phyloP scores from a whole-genome alignment of 1,139 yeast species.

The Pichia sp. region DNA sequence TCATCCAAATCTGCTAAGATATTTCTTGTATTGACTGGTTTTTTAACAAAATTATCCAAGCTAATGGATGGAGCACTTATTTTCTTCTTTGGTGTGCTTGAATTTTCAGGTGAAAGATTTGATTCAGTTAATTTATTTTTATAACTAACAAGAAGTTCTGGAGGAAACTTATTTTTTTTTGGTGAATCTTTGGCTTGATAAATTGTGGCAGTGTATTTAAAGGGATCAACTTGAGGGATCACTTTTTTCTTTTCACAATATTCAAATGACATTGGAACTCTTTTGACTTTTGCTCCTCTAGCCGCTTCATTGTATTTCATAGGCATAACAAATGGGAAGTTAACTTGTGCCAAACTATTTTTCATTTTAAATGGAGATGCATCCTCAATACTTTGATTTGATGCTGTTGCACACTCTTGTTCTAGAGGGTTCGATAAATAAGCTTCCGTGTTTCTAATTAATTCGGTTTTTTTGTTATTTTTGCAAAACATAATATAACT shows the following conservation, averaged over 20 bases:
- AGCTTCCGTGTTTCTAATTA: not conserved
- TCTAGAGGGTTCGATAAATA: not conserved
- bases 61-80: not conserved
- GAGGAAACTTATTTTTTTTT: not conserved
- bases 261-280: not conserved
- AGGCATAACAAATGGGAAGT: not conserved
- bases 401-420: not conserved
- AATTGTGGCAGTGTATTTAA: not conserved
- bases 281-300: not conserved
- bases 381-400: not conserved
- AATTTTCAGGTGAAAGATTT: not conserved
- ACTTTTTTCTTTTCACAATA: not conserved
- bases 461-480: not conserved
- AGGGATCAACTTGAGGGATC: not conserved
- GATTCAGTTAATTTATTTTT: not conserved
- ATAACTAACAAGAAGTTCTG: not conserved
- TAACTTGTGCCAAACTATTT: not conserved
- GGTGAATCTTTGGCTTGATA: not conserved
- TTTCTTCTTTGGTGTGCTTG: slow-evolving; percentile 8
- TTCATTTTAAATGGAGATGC: not conserved
- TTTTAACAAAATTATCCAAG: not conserved
- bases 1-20: slow-evolving; percentile 7
- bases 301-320: not conserved
- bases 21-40: slow-evolving; percentile 4
- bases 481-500: not conserved